These are phyloP conservation scores for Plasmodiophora brassicae DNA, from an alignment of 208 protist genomes.

Conservation along the genomic window DNA sequence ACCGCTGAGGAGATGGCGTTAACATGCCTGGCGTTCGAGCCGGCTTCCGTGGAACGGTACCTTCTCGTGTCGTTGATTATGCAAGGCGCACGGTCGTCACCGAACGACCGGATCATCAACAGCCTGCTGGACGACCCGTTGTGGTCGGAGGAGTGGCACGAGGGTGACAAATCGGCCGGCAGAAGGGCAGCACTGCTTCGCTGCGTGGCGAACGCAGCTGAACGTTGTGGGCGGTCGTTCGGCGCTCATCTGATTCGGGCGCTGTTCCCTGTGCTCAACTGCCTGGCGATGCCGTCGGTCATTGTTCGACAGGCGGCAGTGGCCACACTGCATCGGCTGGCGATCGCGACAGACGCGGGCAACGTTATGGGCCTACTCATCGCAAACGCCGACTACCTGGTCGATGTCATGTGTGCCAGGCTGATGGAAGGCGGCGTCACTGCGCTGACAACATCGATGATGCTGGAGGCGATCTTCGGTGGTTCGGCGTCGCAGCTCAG, in stretches of 20 bases:
- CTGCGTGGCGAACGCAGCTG: neutral
- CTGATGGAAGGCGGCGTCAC: neutral
- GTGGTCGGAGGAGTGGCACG: too few species aligned
- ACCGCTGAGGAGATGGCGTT: too few species aligned
- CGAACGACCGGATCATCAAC: too few species aligned
- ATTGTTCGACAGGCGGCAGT: neutral
- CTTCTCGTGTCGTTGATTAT: too few species aligned
- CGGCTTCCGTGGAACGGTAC: too few species aligned
- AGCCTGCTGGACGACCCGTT: too few species aligned
- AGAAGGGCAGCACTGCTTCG: neutral
- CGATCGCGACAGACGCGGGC: neutral
- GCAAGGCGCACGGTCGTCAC: too few species aligned
- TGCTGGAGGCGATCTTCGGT: neutral
- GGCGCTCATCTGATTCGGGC: neutral
- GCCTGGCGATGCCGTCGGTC: neutral
- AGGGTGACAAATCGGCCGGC: too few species aligned
- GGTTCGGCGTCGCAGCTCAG: too few species aligned
- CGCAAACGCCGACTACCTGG: neutral
- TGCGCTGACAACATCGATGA: neutral
- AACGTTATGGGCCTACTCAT: neutral
- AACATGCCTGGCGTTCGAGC: too few species aligned
- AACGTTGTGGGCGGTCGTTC: neutral
- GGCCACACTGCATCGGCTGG: neutral
- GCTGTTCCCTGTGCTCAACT: neutral
- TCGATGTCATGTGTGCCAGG: neutral